Conservation (phyloP, 2,329 filamentous ascomycete genomes). For the Cladophialophora immunda region DNA sequence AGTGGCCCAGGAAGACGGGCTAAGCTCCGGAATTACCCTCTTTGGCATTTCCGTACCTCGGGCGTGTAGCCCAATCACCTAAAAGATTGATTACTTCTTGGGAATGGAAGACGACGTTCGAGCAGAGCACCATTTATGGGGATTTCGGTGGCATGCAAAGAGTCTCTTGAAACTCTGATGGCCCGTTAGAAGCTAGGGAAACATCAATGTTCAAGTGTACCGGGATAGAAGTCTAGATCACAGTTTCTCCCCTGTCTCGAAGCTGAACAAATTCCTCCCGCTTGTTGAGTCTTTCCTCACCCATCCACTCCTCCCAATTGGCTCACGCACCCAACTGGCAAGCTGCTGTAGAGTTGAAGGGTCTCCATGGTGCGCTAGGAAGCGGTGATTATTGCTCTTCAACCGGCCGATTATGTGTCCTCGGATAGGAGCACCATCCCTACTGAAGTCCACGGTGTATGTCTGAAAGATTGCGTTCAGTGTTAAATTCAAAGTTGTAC, state of each 20-base stretch:
- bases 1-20: not conserved
- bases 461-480: constrained; percentile 52
- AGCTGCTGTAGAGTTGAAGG: constrained; percentile 57
- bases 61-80: not conserved
- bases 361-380: constrained; percentile 66
- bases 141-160: not conserved
- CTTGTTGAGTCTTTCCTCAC: constrained; percentile 48
- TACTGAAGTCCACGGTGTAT: constrained; percentile 66
- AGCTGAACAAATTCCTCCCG: constrained; percentile 50
- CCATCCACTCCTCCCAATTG: constrained; percentile 58
- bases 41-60: not conserved
- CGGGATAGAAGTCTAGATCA: not conserved
- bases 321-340: constrained; percentile 54
- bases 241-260: constrained; percentile 24
- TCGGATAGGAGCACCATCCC: constrained; percentile 57
- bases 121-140: not conserved
- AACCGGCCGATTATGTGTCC: constrained; percentile 64
- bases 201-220: not conserved
- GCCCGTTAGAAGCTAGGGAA: not conserved
- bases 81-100: not conserved
- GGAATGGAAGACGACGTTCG: not conserved
- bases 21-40: not conserved
- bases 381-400: constrained; percentile 56
- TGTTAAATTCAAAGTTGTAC: not conserved
- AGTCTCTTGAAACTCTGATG: not conserved